Conservation (phyloP, 495 filamentous ascomycete genomes). For the Gamarada debralockiae region DNA sequence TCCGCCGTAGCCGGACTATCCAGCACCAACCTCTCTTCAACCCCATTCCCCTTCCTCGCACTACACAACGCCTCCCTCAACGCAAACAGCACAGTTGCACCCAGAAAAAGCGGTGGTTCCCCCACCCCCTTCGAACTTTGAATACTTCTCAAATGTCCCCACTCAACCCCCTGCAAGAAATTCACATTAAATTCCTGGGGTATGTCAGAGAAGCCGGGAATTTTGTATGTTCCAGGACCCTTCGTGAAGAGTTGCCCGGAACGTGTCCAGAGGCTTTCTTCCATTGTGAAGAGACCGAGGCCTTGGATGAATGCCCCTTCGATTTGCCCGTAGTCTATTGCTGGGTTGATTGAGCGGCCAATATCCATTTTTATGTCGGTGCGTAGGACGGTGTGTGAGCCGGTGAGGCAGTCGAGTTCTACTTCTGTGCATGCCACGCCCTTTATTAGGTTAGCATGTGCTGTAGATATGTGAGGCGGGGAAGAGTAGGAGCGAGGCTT, state of each 20-base stretch:
- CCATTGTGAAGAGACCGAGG: conserved; percentile 92
- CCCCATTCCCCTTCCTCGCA: conserved; percentile 66
- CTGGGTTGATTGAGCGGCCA: conserved; percentile 88
- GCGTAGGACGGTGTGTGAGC: conserved; percentile 86
- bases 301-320: conserved; percentile 95
- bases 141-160: conserved; percentile 92
- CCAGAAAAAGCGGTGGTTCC: conserved; percentile 97
- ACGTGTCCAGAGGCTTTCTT: conserved; percentile 88
- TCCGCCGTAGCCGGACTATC: conserved; percentile 82
- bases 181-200: conserved; percentile 91
- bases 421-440: conserved; percentile 89
- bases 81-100: conserved; percentile 86
- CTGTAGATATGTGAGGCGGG: neutral
- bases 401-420: conserved; percentile 90
- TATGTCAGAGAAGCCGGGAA: conserved; percentile 94
- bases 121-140: conserved; percentile 82
- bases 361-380: conserved; percentile 99
- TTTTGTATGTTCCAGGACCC: conserved; percentile 90
- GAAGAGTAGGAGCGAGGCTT: neutral
- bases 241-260: conserved; percentile 70
- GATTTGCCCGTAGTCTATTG: conserved; percentile 97
- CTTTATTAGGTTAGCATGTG: no score
- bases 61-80: conserved; percentile 81
- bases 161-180: conserved; percentile 86
- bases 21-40: conserved; percentile 49